These are phyloP conservation scores for Ananas comosus DNA, from an alignment of 176 grass and related monocot genomes.

Conservation along the genomic window DNA sequence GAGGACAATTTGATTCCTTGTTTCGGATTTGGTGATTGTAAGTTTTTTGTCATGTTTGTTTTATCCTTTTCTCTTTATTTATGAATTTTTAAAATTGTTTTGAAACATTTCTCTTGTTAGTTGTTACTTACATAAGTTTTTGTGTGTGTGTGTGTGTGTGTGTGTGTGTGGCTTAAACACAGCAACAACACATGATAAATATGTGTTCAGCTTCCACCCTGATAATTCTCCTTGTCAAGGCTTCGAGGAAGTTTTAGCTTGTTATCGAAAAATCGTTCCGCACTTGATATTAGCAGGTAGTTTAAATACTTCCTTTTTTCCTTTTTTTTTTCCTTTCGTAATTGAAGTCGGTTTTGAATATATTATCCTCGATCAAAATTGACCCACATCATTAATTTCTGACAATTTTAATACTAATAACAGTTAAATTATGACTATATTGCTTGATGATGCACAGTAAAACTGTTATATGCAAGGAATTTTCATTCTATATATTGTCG, in stretches of 20 bases:
- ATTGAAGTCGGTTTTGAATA: too few relatives aligned
- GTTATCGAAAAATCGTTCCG: conserved; percentile 61
- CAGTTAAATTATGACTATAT: too few relatives aligned
- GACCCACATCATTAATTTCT: too few relatives aligned
- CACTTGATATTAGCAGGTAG: conserved; percentile 69
- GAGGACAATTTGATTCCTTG: conserved; percentile 91
- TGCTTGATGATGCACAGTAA: too few relatives aligned
- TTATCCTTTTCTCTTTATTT: background rate
- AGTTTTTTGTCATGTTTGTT: background rate
- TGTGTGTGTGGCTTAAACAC: background rate
- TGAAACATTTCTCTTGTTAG: background rate
- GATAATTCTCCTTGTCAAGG: conserved; percentile 73
- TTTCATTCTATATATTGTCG: too few relatives aligned
- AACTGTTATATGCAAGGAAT: too few relatives aligned
- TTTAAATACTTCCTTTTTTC: background rate
- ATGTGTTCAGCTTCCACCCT: conserved; percentile 72
- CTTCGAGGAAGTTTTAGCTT: conserved; percentile 82
- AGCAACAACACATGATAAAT: conserved; percentile 74
- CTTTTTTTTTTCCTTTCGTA: background rate
- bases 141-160: background rate
- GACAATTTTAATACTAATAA: too few relatives aligned
- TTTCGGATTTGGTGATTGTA: conserved; percentile 91
- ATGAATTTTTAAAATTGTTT: background rate
- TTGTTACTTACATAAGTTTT: conserved; percentile 2
- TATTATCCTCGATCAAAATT: too few relatives aligned